A percentile compares a stretch with the other conserved stretches of the same genome.
Evolutionary conservation across 768 basidiomycete species (phyloP).

Genomic region (Panaeolus papilionaceus): DNA sequence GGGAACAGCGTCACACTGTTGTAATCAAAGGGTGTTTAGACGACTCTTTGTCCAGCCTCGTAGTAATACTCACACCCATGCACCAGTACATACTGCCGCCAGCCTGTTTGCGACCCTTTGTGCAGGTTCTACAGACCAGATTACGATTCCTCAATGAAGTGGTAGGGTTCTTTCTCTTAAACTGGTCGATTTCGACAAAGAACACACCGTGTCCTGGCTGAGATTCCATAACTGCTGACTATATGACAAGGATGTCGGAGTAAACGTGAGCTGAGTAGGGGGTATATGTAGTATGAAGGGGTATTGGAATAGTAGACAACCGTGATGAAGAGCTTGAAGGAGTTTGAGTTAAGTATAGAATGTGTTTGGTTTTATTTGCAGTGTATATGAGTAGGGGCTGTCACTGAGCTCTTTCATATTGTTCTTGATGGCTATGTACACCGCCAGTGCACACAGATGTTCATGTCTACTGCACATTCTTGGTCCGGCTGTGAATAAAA

Average conservation of each 20-base stretch:
- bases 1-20: not conserved
- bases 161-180: conserved; percentile 1
- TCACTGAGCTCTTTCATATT: not conserved
- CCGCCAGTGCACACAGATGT: not conserved
- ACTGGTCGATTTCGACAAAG: conserved; percentile 2
- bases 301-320: not conserved
- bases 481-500: too few species aligned
- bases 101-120: not conserved
- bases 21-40: not conserved
- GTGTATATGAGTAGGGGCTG: not conserved
- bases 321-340: not conserved
- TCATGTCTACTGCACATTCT: not conserved
- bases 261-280: not conserved
- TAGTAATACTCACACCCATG: not conserved
- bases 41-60: not conserved
- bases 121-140: conserved; percentile 1
- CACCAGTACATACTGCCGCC: not conserved
- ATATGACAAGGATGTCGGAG: not conserved
- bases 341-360: not conserved
- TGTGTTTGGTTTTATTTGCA: not conserved
- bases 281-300: conserved; percentile 8
- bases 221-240: not conserved
- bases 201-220: not conserved
- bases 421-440: not conserved
- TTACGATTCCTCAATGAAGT: not conserved